Evolutionary conservation across 2,329 filamentous ascomycete species (phyloP).

Genomic region (Chrysoporthe cubensis): DNA sequence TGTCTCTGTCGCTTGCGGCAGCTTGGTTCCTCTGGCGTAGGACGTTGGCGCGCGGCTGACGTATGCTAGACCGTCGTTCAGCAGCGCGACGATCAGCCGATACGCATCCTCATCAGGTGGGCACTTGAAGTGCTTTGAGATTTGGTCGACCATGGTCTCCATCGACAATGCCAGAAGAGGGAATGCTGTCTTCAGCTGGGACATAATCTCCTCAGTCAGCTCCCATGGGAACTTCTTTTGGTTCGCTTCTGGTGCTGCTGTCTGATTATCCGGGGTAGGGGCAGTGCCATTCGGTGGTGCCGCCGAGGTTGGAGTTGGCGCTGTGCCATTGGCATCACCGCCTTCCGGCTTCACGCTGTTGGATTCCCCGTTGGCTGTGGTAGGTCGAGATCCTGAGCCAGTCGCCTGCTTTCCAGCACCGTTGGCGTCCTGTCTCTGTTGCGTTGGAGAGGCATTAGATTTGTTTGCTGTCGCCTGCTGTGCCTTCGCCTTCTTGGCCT

Average conservation of each 20-base stretch:
- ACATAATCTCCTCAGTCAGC: constrained; percentile 93
- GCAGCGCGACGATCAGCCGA: constrained; percentile 90
- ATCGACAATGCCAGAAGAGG: constrained; percentile 93
- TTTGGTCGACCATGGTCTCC: constrained; percentile 99
- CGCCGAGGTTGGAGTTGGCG: constrained; percentile 26
- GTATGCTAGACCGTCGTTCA: constrained; percentile 94
- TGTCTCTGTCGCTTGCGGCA: constrained; percentile 86
- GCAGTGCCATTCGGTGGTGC: constrained; percentile 25
- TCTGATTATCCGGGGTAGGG: constrained; percentile 32
- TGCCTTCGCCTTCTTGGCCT: constrained; percentile 65
- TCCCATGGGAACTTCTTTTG: constrained; percentile 90
- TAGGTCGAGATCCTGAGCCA: constrained; percentile 47
- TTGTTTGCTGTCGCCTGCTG: constrained; percentile 51
- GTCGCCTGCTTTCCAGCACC: constrained; percentile 38
- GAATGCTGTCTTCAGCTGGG: constrained; percentile 94
- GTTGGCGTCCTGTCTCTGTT: constrained; percentile 57
- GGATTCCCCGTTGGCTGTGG: constrained; percentile 54
- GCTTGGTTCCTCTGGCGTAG: constrained; percentile 88
- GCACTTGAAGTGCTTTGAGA: constrained; percentile 99
- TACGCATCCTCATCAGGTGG: constrained; percentile 98
- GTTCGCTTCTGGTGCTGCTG: constrained; percentile 36
- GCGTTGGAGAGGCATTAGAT: constrained; percentile 50
- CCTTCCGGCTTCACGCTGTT: constrained; percentile 50
- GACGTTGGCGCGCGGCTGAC: constrained; percentile 84
- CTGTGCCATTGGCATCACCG: constrained; percentile 38